phyloP scores from a whole-genome alignment of 1,139 yeast species.

The Hansenula lynferdii region DNA sequence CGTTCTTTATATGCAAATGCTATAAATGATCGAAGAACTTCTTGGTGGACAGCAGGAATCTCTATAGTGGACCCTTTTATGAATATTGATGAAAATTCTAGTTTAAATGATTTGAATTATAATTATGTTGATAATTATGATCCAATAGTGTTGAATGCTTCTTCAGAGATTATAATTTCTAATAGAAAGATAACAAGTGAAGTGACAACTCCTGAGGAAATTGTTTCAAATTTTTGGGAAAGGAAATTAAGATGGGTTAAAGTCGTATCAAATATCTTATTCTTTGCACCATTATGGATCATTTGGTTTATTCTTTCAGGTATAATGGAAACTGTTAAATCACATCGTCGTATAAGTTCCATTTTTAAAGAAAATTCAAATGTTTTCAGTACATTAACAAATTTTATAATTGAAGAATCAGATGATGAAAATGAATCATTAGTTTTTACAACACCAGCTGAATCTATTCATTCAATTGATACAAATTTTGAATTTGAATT shows the following conservation, averaged over 20 bases:
- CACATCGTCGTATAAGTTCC: conserved; percentile 26
- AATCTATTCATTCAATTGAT: conserved; percentile 3
- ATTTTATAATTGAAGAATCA: conserved; percentile 8
- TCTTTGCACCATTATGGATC: conserved; percentile 52
- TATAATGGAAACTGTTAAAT: conserved; percentile 30
- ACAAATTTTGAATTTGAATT: conserved; percentile 3
- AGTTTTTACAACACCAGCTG: conserved; percentile 7
- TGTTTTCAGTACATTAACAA: conserved; percentile 21
- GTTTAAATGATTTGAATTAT: conserved; percentile 21
- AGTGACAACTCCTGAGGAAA: conserved; percentile 5
- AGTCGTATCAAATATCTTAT: conserved; percentile 34
- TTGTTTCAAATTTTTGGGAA: conserved; percentile 24
- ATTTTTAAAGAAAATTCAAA: conserved; percentile 28
- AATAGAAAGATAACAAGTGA: conserved; percentile 6
- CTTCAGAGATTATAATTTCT: conserved; percentile 21
- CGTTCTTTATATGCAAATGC: conserved; percentile 66
- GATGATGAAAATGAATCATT: conserved; percentile 6
- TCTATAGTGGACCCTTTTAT: conserved; percentile 57
- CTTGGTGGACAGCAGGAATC: conserved; percentile 80
- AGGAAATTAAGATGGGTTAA: conserved; percentile 43
- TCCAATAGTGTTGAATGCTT: conserved; percentile 27
- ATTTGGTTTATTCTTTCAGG: conserved; percentile 43
- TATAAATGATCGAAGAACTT: conserved; percentile 72
- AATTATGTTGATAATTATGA: conserved; percentile 22
- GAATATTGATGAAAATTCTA: conserved; percentile 22